Evolutionary conservation across 2,329 filamentous ascomycete genomes (phyloP), one percentile per base, ranked within the genome.

Genomic region (Trichoderma cornu-damae): DNA sequence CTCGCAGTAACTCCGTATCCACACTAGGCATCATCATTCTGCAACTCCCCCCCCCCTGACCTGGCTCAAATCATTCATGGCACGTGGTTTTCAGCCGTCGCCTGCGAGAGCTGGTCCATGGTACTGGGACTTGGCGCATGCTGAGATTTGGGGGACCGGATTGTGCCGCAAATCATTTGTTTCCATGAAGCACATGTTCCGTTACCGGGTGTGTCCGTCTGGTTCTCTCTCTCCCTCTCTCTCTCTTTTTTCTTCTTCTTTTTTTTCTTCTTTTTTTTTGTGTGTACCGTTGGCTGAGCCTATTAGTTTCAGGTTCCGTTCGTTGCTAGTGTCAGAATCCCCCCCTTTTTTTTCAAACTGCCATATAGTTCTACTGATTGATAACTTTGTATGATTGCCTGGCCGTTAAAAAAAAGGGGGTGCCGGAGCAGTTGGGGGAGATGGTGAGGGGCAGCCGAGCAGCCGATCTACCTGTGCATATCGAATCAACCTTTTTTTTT

Each of bases 51-150:
- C 2, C 30, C 50, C 38, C 50, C 37, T 44, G 40, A 44, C 38
- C 50, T 20, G 34, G 50, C 30, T 35, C n/a, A 12, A 32, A 34
- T 28, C 32, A 26, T 9, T 20, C 26, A n/a, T 28, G 20, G n/a
- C 50, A 53, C 40, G 50, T 35, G 50, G 50, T 22, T 44, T 44
- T 44, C n/a, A 35, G 50, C 50, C 50, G 50, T 53, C 20, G 6
- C 40, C 28, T 18, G 38, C 9, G 16, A 28, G 44, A n/a, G 26
- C 49, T 52, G 26, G 37, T 30, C 26, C 49, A 32, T 52, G 37
- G 49, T 53, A 34, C 50, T 43, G 50, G 50, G 40, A 53, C 38
- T 24, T 38, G 20, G 40, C 30, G 37, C 49, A 32, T 43, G 37
- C 40, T n/a, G 22, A 35, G 30, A 44, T 38, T 50, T 37, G 47